Evolutionary conservation across 108 stramenopile species (phyloP).

Genomic region (Nitzschia sp.): DNA sequence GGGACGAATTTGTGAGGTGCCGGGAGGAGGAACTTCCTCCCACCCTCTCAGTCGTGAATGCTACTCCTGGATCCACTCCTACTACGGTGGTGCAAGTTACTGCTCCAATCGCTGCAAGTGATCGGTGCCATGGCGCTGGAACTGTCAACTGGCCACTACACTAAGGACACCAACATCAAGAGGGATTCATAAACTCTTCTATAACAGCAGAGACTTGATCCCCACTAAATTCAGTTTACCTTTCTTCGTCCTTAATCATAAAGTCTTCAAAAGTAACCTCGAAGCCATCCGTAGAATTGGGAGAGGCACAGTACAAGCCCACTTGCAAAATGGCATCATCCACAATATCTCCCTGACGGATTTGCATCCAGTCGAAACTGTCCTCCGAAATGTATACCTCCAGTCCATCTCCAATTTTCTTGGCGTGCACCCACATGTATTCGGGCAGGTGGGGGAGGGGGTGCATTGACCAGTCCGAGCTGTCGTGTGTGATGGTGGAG

Average conservation of each 20-base stretch:
- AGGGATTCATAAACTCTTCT: too few relatives aligned
- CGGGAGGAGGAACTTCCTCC: too few relatives aligned
- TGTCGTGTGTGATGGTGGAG: slow-evolving; percentile 45
- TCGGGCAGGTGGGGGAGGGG: slow-evolving; percentile 35
- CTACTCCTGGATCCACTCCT: too few relatives aligned
- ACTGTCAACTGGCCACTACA: too few relatives aligned
- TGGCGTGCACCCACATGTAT: slow-evolving; percentile 44
- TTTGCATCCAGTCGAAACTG: slow-evolving; percentile 47
- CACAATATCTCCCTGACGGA: slow-evolving; percentile 39
- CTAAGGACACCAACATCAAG: too few relatives aligned
- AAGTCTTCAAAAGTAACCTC: slow-evolving; percentile 43
- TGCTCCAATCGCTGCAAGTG: too few relatives aligned
- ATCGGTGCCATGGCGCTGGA: too few relatives aligned
- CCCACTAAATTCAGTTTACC: neutral
- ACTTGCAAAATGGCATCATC: slow-evolving; percentile 39
- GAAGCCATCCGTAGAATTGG: slow-evolving; percentile 39
- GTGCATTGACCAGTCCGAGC: slow-evolving; percentile 42
- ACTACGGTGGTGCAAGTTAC: too few relatives aligned
- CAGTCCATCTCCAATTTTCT: slow-evolving; percentile 38
- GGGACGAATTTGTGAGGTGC: too few relatives aligned
- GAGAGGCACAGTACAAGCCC: slow-evolving; percentile 45
- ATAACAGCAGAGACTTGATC: too few relatives aligned
- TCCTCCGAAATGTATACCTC: slow-evolving; percentile 45
- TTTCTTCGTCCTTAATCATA: slow-evolving; percentile 43
- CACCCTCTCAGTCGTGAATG: too few relatives aligned